Evolutionary conservation across 164 flowering plant genomes (phyloP), one percentile per base, ranked within the genome.

Genomic region (Malania oleifera): DNA sequence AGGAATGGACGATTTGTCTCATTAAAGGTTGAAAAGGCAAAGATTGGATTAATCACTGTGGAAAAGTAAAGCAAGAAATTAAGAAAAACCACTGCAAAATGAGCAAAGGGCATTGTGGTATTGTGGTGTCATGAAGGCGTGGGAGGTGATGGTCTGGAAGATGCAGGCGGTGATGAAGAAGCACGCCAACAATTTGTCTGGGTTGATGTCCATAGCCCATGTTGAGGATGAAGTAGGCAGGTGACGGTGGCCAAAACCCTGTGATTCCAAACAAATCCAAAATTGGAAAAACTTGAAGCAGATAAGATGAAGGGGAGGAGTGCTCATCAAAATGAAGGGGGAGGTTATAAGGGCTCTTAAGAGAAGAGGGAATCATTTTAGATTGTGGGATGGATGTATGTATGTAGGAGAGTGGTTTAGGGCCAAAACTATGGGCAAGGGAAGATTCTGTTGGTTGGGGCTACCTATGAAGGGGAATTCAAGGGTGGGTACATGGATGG

Each of bases 381-480:
- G 97, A 79, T 75, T n/a, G n/a, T n/a, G n/a, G 0, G 98, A 93
- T 50, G 98, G 97, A 20, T 93, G 98, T 63, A 83, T 85, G 96
- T 90, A 90, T 63, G 81, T 78, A 0, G 99, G 99, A 1, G 97
- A 90, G 40, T 93, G 96, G 96, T 63, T 61, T 23, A 52, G 65
- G 37, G 99, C 96, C 7, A 91, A 86, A 43, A 80, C 84, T 0
- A 83, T 77, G 82, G 95, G 96, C 0, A 74, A 45, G 54, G 97
- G 99, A 0, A 68, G 67, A 63, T 88, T 93, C 67, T 77, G 83
- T 35, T 93, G 99, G 97, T 97, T 0, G 99, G 99, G 14, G 96
- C 95, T 11, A 78, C 82, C 3, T 93, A 87, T 51, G 97, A 86
- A 38, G 99, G 99, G 0, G 91, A 86, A 29, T 89, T 86, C 75